phyloP scores from a whole-genome alignment of 306 rosid genomes.

The Spatholobus suberectus region DNA sequence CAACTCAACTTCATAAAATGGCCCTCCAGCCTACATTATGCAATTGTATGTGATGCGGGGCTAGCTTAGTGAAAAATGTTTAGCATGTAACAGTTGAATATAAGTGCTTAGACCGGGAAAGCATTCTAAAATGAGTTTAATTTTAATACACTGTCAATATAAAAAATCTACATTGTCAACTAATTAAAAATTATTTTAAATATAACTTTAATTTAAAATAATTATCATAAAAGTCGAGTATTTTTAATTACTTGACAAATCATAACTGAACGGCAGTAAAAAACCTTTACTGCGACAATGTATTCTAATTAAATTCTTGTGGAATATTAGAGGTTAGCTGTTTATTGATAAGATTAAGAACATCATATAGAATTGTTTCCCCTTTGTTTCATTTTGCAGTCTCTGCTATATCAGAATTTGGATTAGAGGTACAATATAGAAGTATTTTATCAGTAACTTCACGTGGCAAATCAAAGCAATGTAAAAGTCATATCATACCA shows the following conservation, averaged over 20 bases:
- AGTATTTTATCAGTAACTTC: neutral
- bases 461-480: neutral
- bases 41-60: neutral
- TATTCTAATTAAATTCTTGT: neutral
- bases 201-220: neutral
- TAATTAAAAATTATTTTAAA: neutral
- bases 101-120: neutral
- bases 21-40: slow-evolving; percentile 71
- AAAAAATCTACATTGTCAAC: no score
- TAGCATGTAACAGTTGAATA: neutral
- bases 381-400: neutral
- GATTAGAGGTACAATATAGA: neutral
- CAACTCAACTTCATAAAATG: slow-evolving; percentile 69
- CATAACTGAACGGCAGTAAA: no score
- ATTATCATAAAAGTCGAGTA: neutral
- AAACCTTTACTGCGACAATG: no score
- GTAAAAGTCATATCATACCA: slow-evolving; percentile 49
- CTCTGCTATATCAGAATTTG: neutral
- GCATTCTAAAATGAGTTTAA: neutral
- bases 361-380: neutral
- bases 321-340: neutral
- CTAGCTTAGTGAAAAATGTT: neutral
- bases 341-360: neutral
- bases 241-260: no score
- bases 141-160: neutral